Evolutionary conservation across 768 basidiomycete genomes (phyloP).

Genomic region (Russula brevipes): DNA sequence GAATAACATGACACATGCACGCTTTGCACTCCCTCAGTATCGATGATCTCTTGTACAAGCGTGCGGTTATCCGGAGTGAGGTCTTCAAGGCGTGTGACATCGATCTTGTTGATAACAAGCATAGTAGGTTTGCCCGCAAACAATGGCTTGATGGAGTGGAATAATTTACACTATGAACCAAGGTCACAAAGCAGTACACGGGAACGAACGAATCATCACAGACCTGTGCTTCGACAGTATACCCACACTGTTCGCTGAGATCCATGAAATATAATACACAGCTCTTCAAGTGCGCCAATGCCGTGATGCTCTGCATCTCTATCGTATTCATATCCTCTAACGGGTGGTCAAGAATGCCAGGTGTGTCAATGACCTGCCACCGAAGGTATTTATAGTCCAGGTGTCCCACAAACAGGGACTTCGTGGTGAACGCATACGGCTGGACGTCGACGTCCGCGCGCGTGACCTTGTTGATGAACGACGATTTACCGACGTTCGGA

Average conservation of each 20-base stretch:
- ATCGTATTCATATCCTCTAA: conserved; percentile 99
- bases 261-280: conserved; percentile 99
- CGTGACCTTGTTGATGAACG: conserved; percentile 99
- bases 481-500: conserved; percentile 98
- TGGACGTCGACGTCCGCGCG: conserved; percentile 99
- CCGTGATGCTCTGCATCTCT: conserved; percentile 99
- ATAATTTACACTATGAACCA: conserved; percentile 79
- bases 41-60: conserved; percentile 84
- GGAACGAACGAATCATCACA: conserved; percentile 26
- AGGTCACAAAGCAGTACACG: conserved; percentile 4
- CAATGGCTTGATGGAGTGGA: conserved; percentile 98
- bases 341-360: conserved; percentile 95
- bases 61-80: conserved; percentile 68
- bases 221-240: conserved; percentile 93
- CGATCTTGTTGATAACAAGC: conserved; percentile 97
- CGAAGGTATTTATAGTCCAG: conserved; percentile 98
- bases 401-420: conserved; percentile 97
- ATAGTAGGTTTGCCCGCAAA: conserved; percentile 90
- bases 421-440: conserved; percentile 99
- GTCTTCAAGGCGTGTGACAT: conserved; percentile 85
- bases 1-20: conserved; percentile 92
- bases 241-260: conserved; percentile 96
- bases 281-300: conserved; percentile 90
- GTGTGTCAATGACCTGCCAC: conserved; percentile 99
- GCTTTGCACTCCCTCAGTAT: conserved; percentile 60